These are phyloP conservation scores for Ustilago trichophora DNA, from an alignment of 1,284 basidiomycete species.

Conservation along the genomic window DNA sequence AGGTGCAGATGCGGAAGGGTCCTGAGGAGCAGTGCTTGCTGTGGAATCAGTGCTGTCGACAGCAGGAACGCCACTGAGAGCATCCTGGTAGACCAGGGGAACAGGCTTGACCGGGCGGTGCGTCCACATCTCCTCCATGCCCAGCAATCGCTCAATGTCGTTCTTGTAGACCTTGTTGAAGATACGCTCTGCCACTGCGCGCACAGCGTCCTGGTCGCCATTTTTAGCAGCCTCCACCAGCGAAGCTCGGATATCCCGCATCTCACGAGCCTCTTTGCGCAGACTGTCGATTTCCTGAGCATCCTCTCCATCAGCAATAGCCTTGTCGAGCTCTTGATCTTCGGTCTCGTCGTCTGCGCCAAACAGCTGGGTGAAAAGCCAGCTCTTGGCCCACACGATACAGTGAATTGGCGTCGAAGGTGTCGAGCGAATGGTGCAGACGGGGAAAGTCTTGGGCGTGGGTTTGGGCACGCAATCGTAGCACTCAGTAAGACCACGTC, in stretches of 20 bases:
- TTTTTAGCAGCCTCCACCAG: slow-evolving; percentile 59
- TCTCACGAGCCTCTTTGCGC: slow-evolving; percentile 86
- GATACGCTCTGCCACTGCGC: slow-evolving; percentile 75
- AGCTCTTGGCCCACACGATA: slow-evolving; percentile 98
- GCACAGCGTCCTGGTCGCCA: slow-evolving; percentile 24
- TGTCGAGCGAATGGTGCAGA: slow-evolving; percentile 97
- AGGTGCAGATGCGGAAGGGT: background rate
- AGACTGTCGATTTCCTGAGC: slow-evolving; percentile 87
- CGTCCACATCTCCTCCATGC: slow-evolving; percentile 99
- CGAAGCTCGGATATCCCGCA: slow-evolving; percentile 77
- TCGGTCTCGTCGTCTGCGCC: slow-evolving; percentile 47
- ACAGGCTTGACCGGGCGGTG: slow-evolving; percentile 79
- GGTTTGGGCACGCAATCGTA: slow-evolving; percentile 72
- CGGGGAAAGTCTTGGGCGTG: slow-evolving; percentile 91
- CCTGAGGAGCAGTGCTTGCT: too few species aligned
- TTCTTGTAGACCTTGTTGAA: slow-evolving; percentile 91
- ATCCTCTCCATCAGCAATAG: slow-evolving; percentile 87
- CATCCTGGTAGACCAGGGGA: slow-evolving; percentile 84
- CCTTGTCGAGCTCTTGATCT: slow-evolving; percentile 80
- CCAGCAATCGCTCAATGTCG: slow-evolving; percentile 87
- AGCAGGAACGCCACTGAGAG: slow-evolving; percentile 25
- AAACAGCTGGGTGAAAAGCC: slow-evolving; percentile 76
- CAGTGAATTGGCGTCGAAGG: slow-evolving; percentile 98
- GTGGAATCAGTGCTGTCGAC: background rate
- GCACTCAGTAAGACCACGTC: slow-evolving; percentile 55